Base-by-base conservation (phyloP, 2,329 filamentous ascomycete genomes). In the Scolecobasidium constrictum region DNA sequence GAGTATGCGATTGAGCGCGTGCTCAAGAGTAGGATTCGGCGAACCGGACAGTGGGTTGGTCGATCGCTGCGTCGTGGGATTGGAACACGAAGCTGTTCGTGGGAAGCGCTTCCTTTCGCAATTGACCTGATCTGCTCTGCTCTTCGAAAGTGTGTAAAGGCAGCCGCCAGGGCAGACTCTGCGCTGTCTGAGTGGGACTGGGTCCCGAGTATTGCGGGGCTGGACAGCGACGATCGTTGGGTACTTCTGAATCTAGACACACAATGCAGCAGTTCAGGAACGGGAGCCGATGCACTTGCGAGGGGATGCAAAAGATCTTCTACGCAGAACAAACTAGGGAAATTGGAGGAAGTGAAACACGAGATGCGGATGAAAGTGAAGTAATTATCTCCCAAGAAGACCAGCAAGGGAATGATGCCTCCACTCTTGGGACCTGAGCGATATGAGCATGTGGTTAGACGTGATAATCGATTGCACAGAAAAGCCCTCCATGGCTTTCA, bases 341-440 rank as follows among this genome's bases (percentile, higher is more conserved):
- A 31, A 31, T 31, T 31, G 26, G 26, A 31, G 26, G 26, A 31
- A 31, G 26, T 31, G 26, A 31, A 31, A 31, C 26, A 31, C 26
- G n/a, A n/a, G 26, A 31, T 9, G n/a, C 26, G 26, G 26, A 31
- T n/a, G 26, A 31, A 31, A 31, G 26, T 9, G 26, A 31, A 7
- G 26, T 31, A 31, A 31, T 31, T 31, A 31, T 31, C 26, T 31
- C 26, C 9, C 26, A 31, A 31, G n/a, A 31, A 9, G 26, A 31
- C 26, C n/a, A 9, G 26, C 26, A 7, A 31, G 26, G 26, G n/a
- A n/a, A 7, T 7, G 9, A 9, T n/a, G 26, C n/a, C 26, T 31
- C 26, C 26, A n/a, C n/a, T 31, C 26, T n/a, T 31, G 26, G 26
- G 26, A 7, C 9, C 9, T 31, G n/a, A 7, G 9, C 9, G 26